These are phyloP conservation scores for Colletotrichum coccodes DNA, from an alignment of 2,329 filamentous ascomycete species.

Conservation along the genomic window DNA sequence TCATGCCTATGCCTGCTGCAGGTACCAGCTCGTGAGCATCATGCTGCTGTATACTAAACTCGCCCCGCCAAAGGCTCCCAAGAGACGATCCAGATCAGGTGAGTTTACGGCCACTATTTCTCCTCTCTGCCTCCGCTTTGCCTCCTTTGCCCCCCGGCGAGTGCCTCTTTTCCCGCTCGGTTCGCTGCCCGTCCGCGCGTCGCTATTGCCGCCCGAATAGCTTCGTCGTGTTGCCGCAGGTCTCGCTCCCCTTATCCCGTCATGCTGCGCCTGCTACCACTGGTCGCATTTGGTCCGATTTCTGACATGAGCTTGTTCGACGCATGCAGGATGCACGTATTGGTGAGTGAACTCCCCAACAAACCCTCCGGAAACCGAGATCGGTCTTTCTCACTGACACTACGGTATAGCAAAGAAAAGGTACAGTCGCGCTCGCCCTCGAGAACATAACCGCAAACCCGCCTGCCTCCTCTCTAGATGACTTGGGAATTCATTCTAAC, in stretches of 20 bases:
- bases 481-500: neutral
- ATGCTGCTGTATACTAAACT: slow-evolving; percentile 70
- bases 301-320: slow-evolving; percentile 37
- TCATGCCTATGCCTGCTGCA: slow-evolving; percentile 30
- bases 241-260: slow-evolving; percentile 5
- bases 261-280: neutral
- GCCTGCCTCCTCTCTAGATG: neutral
- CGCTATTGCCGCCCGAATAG: slow-evolving; percentile 29
- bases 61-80: slow-evolving; percentile 67
- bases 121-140: neutral
- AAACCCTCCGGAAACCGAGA: neutral
- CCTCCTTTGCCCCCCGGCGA: slow-evolving; percentile 6
- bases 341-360: slow-evolving; percentile 52
- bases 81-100: slow-evolving; percentile 69
- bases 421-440: slow-evolving; percentile 44
- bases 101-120: slow-evolving; percentile 42
- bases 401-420: slow-evolving; percentile 60
- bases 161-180: neutral
- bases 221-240: slow-evolving; percentile 1
- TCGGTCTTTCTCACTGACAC: slow-evolving; percentile 11
- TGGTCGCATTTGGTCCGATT: slow-evolving; percentile 5
- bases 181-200: neutral
- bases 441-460: neutral
- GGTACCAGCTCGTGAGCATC: slow-evolving; percentile 34
- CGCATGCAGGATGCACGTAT: slow-evolving; percentile 57